Evolutionary conservation across 768 basidiomycete genomes (phyloP).

Genomic region (Gymnopilus junonius): DNA sequence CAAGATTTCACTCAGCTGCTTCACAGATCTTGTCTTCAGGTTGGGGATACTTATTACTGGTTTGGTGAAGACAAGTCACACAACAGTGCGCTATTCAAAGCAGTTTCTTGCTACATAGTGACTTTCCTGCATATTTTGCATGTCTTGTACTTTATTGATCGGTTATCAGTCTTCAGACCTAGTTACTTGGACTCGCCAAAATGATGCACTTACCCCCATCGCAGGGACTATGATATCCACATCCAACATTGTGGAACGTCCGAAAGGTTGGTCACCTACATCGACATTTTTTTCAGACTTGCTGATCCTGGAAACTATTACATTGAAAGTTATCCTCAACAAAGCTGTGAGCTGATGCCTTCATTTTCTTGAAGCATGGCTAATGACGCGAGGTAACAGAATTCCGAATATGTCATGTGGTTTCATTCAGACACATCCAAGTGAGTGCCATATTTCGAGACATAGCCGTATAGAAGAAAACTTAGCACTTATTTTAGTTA

Average conservation of each 20-base stretch:
- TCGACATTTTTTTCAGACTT: not conserved
- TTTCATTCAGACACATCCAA: slow-evolving; percentile 68
- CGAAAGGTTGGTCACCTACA: slow-evolving; percentile 53
- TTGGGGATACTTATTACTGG: slow-evolving; percentile 63
- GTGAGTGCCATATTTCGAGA: slow-evolving; percentile 34
- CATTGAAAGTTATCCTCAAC: slow-evolving; percentile 55
- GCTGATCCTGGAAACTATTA: not conserved
- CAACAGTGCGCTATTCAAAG: slow-evolving; percentile 58
- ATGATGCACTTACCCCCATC: slow-evolving; percentile 59
- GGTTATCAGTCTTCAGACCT: slow-evolving; percentile 51
- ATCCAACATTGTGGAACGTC: slow-evolving; percentile 62
- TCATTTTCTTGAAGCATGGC: not conserved
- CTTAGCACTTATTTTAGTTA: slow-evolving; percentile 43
- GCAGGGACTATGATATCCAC: slow-evolving; percentile 59
- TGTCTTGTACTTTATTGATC: not conserved
- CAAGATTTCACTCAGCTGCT: not conserved
- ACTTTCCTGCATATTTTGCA: slow-evolving; percentile 1
- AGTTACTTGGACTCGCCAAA: slow-evolving; percentile 58
- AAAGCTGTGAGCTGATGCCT: slow-evolving; percentile 37
- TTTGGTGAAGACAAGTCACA: slow-evolving; percentile 65
- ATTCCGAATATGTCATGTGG: slow-evolving; percentile 71
- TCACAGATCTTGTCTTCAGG: slow-evolving; percentile 30
- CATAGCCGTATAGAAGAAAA: not conserved
- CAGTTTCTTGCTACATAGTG: slow-evolving; percentile 63
- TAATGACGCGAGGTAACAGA: slow-evolving; percentile 35